Conservation (phyloP, 2,329 filamentous ascomycete species). For the Monosporascus sp. region DNA sequence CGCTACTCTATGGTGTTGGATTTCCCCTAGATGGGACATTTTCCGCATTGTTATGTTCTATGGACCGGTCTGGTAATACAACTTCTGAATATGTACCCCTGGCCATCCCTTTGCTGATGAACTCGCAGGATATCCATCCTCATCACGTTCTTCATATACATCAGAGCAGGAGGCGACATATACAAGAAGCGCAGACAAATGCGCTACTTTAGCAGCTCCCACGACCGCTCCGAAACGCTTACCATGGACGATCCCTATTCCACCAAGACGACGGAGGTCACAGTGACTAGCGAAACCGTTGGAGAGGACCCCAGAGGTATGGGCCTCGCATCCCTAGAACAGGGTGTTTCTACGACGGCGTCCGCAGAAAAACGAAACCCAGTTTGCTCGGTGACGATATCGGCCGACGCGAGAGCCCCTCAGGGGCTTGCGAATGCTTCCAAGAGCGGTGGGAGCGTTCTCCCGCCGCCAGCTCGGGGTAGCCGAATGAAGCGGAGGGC, state of each 20-base stretch:
- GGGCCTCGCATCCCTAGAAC: slow-evolving; percentile 28
- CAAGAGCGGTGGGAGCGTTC: slow-evolving; percentile 3
- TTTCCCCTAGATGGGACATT: slow-evolving; percentile 60
- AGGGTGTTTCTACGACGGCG: slow-evolving; percentile 13
- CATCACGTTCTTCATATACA: slow-evolving; percentile 60
- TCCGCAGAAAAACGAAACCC: slow-evolving; percentile 12
- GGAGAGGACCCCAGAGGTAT: slow-evolving; percentile 23
- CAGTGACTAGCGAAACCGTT: slow-evolving; percentile 50
- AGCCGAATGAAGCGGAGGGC: slow-evolving; percentile 17
- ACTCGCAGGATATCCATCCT: slow-evolving; percentile 51
- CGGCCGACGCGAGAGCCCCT: slow-evolving; percentile 28
- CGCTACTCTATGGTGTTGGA: slow-evolving; percentile 79
- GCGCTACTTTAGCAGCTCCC: slow-evolving; percentile 45
- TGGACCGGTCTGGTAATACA: slow-evolving; percentile 57
- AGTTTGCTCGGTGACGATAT: slow-evolving; percentile 48
- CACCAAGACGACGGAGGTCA: slow-evolving; percentile 59
- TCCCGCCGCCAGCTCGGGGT: slow-evolving; percentile 5
- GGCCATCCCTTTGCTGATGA: slow-evolving; percentile 5
- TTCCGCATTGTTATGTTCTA: slow-evolving; percentile 74
- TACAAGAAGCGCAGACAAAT: slow-evolving; percentile 62
- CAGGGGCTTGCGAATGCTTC: slow-evolving; percentile 18
- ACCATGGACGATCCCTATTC: slow-evolving; percentile 42
- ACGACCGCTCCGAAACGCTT: slow-evolving; percentile 34
- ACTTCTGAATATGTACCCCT: not conserved
- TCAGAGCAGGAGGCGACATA: slow-evolving; percentile 61